phyloP scores from a whole-genome alignment of 2,329 filamentous ascomycete genomes.

The Verticillium albo-atrum region DNA sequence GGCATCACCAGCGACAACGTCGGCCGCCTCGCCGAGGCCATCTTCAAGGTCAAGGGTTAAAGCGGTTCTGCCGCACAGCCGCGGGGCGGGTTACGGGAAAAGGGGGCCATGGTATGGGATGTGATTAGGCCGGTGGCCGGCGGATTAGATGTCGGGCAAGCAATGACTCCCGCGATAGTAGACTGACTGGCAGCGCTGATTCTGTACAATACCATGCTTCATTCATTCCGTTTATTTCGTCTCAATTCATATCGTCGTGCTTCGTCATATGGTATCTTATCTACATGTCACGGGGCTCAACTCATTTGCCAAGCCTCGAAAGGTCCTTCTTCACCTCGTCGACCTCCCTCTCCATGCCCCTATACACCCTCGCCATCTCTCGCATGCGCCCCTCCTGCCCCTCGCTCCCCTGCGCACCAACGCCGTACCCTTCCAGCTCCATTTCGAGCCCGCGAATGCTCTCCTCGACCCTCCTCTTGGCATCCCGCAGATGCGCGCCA shows the following conservation, averaged over 20 bases:
- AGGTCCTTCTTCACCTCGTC: slow-evolving; percentile 46
- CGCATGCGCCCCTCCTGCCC: slow-evolving; percentile 45
- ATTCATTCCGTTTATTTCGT: background rate
- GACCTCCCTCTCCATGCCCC: slow-evolving; percentile 45
- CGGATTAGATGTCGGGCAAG: background rate
- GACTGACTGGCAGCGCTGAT: background rate
- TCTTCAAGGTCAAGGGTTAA: slow-evolving; percentile 77
- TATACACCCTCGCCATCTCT: slow-evolving; percentile 48
- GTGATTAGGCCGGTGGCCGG: background rate
- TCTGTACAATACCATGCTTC: slow-evolving; percentile 2
- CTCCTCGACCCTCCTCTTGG: slow-evolving; percentile 39
- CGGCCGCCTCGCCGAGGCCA: slow-evolving; percentile 74
- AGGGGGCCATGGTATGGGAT: background rate
- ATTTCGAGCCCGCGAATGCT: slow-evolving; percentile 32
- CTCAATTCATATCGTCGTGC: background rate
- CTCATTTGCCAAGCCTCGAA: slow-evolving; percentile 22
- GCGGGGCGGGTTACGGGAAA: no score
- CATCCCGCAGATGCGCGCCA: slow-evolving; percentile 42
- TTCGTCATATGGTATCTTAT: background rate
- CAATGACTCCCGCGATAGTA: background rate
- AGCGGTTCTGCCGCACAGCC: background rate
- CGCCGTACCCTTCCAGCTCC: slow-evolving; percentile 47
- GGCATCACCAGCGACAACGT: slow-evolving; percentile 80
- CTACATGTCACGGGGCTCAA: no score
- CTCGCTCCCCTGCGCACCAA: slow-evolving; percentile 28